A percentile compares a stretch with the other conserved stretches of the same genome.
Conservation (phyloP, 768 basidiomycete genomes). For the Saitozyma sp. region DNA sequence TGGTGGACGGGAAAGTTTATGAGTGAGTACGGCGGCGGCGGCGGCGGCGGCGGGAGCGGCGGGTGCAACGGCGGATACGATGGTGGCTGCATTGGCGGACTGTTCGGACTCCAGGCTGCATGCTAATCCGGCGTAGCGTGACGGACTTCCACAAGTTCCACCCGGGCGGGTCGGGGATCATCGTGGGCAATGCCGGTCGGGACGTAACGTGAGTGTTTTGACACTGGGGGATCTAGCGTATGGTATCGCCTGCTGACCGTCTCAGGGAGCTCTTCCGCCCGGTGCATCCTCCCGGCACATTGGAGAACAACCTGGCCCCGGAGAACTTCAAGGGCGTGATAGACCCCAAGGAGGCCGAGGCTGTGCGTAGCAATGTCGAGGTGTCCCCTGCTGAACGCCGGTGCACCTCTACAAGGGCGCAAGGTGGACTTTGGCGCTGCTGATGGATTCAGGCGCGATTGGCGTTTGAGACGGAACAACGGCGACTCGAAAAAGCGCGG, state of each 20-base stretch:
- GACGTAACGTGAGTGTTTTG: slow-evolving; percentile 45
- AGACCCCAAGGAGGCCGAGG: slow-evolving; percentile 33
- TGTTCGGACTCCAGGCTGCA: neutral
- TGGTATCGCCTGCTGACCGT: slow-evolving; percentile 12
- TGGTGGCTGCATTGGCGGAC: too few relatives aligned
- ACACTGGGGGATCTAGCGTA: neutral
- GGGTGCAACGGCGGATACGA: too few relatives aligned
- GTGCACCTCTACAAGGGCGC: too few relatives aligned
- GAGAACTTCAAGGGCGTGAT: slow-evolving; percentile 38
- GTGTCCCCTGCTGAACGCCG: too few relatives aligned
- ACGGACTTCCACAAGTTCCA: slow-evolving; percentile 42
- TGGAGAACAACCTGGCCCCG: slow-evolving; percentile 39
- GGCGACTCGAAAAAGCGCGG: slow-evolving; percentile 25
- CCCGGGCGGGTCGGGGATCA: slow-evolving; percentile 48
- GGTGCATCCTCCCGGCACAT: slow-evolving; percentile 43
- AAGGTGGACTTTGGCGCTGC: too few relatives aligned
- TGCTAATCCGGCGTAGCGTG: slow-evolving; percentile 22
- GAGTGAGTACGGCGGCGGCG: slow-evolving; percentile 35
- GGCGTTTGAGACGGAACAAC: slow-evolving; percentile 29
- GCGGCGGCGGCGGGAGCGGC: too few relatives aligned
- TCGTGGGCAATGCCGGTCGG: slow-evolving; percentile 43
- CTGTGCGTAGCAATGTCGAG: slow-evolving; percentile 13
- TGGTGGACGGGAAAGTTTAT: slow-evolving; percentile 48
- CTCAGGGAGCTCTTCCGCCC: slow-evolving; percentile 36
- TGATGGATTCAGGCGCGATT: slow-evolving; percentile 18